These are phyloP conservation scores for Lagenidium sp. DNA, from an alignment of 352 stramenopile species.

Conservation along the genomic window DNA sequence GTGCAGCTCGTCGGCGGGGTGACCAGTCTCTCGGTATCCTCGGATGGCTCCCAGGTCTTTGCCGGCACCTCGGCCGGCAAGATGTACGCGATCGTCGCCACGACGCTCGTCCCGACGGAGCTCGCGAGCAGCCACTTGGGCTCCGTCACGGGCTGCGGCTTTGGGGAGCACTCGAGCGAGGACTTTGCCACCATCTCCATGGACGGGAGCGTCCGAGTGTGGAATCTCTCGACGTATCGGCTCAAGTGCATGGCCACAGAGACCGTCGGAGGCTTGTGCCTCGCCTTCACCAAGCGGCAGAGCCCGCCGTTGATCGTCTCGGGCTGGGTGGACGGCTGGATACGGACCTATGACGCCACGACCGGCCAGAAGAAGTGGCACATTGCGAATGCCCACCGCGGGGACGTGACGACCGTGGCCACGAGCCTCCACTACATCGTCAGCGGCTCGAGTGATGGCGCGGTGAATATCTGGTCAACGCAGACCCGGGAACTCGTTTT, in stretches of 20 bases:
- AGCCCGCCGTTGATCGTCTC: slow-evolving; percentile 28
- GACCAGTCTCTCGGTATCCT: slow-evolving; percentile 59
- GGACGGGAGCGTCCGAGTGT: slow-evolving; percentile 60
- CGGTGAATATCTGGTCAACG: slow-evolving; percentile 84
- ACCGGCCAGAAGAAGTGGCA: slow-evolving; percentile 69
- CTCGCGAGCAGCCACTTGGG: slow-evolving; percentile 62
- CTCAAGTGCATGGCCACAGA: slow-evolving; percentile 64
- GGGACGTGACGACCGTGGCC: slow-evolving; percentile 63
- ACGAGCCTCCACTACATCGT: slow-evolving; percentile 67
- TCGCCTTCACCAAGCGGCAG: slow-evolving; percentile 27
- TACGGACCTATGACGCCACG: slow-evolving; percentile 46
- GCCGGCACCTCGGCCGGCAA: slow-evolving; percentile 66
- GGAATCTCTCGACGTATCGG: slow-evolving; percentile 55
- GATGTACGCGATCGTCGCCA: slow-evolving; percentile 50
- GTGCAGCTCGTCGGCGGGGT: slow-evolving; percentile 78
- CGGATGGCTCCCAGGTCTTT: slow-evolving; percentile 42
- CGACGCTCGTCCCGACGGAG: slow-evolving; percentile 37
- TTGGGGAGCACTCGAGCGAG: slow-evolving; percentile 38
- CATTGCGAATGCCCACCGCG: slow-evolving; percentile 82
- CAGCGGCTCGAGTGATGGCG: slow-evolving; percentile 74
- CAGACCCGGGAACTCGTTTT: slow-evolving; percentile 82
- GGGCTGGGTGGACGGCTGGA: slow-evolving; percentile 65
- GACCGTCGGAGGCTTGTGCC: slow-evolving; percentile 32
- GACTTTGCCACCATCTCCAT: slow-evolving; percentile 62
- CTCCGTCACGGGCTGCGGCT: slow-evolving; percentile 48